A percentile compares a stretch with the other conserved stretches of the same genome.
These are phyloP conservation scores for Amaranthus hypochondriacus DNA, from an alignment of 148 eudicot genomes.

Conservation along the genomic window DNA sequence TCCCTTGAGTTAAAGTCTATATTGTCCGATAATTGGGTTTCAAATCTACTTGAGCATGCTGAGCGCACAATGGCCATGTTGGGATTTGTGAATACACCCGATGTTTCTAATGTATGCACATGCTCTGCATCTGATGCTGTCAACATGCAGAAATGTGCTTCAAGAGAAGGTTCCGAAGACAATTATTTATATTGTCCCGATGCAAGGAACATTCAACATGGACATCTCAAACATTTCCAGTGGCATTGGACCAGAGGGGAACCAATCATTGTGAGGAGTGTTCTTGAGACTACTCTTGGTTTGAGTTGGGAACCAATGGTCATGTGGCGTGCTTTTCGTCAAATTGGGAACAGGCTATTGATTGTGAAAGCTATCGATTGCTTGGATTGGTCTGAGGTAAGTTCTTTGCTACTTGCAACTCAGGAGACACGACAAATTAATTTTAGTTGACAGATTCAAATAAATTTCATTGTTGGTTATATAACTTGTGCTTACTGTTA, in stretches of 20 bases:
- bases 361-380: constrained; percentile 53
- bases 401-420: constrained; percentile 1
- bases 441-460: too few species aligned
- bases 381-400: constrained; percentile 63
- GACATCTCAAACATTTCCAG: constrained; percentile 50
- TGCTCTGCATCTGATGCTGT: constrained; percentile 20
- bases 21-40: constrained; percentile 29
- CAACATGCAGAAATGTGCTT: constrained; percentile 36
- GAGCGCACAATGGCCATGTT: constrained; percentile 23
- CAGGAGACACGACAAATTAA: not conserved
- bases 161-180: constrained; percentile 36
- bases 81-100: constrained; percentile 8
- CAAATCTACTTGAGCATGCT: constrained; percentile 39
- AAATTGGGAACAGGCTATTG: constrained; percentile 24
- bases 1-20: constrained; percentile 38
- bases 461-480: not conserved
- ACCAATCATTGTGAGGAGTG: constrained; percentile 48
- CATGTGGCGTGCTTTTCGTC: constrained; percentile 76
- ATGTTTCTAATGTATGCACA: constrained; percentile 23
- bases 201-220: constrained; percentile 35
- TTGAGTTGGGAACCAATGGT: constrained; percentile 78
- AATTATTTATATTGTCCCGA: constrained; percentile 49
- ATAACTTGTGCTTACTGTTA: not conserved
- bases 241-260: constrained; percentile 57
- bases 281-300: constrained; percentile 48